Percentiles rank a stretch among this genome's conserved stretches.
phyloP scores from a whole-genome alignment of 768 basidiomycete genomes.

The Termitomyces eurrhizus region DNA sequence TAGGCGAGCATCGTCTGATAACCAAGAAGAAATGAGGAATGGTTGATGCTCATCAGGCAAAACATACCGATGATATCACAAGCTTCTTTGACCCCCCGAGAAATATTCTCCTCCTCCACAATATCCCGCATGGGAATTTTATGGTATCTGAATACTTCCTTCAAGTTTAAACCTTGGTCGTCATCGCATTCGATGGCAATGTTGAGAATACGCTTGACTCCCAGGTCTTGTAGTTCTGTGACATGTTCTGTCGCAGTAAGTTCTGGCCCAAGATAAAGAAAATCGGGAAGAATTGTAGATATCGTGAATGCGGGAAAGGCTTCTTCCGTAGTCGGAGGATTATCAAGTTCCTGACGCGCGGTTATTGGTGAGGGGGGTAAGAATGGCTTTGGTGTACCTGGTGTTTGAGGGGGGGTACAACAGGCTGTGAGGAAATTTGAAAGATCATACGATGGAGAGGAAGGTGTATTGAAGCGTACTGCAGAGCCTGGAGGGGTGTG shows the following conservation, averaged over 20 bases:
- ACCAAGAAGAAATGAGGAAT: neutral
- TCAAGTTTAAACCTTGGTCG: conserved; percentile 66
- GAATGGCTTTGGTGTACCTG: conserved; percentile 40
- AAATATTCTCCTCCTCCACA: conserved; percentile 90
- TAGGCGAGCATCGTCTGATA: conserved; percentile 82
- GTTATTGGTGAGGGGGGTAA: conserved; percentile 58
- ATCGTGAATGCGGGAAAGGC: conserved; percentile 69
- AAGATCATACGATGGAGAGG: conserved; percentile 31
- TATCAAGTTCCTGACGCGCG: conserved; percentile 58
- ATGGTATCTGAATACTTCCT: conserved; percentile 71
- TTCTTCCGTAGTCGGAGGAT: conserved; percentile 58
- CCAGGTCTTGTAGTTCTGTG: conserved; percentile 63
- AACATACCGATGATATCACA: conserved; percentile 83
- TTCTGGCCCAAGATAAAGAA: conserved; percentile 91
- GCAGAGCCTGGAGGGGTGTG: conserved; percentile 54
- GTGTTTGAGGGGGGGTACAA: conserved; percentile 51
- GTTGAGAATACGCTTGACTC: conserved; percentile 86
- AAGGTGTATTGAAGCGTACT: conserved; percentile 36
- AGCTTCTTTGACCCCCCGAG: conserved; percentile 74
- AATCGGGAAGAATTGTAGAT: conserved; percentile 87
- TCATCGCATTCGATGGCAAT: conserved; percentile 89
- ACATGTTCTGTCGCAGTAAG: conserved; percentile 72
- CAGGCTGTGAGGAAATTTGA: conserved; percentile 45
- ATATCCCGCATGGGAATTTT: conserved; percentile 93
- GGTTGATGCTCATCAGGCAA: neutral